A percentile compares a stretch with the other conserved stretches of the same genome.
These are phyloP conservation scores for Camellia lanceoleosa DNA, from an alignment of 148 eudicot genomes.

Conservation along the genomic window DNA sequence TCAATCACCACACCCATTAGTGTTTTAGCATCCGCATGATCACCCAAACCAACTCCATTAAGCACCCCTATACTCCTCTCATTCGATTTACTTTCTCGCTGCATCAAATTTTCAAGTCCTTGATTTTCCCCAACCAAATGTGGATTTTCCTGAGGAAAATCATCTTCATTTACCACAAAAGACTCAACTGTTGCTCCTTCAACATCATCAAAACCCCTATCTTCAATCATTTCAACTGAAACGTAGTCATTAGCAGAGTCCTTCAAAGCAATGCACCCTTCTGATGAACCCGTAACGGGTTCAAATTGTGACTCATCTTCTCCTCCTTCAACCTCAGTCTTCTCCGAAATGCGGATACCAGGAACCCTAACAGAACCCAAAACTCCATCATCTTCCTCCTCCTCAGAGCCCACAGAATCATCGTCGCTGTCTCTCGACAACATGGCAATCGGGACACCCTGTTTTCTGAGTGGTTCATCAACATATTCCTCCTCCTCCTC, in stretches of 20 bases:
- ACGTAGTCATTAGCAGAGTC: neutral
- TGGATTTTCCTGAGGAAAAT: neutral
- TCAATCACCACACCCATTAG: neutral
- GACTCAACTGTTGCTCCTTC: slow-evolving; percentile 9
- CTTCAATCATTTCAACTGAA: slow-evolving; percentile 11
- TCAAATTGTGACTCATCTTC: slow-evolving; percentile 18
- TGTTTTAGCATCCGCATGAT: neutral
- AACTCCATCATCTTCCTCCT: slow-evolving; percentile 25
- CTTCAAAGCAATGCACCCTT: slow-evolving; percentile 1
- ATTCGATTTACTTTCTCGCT: neutral
- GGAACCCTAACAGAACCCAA: slow-evolving; percentile 28
- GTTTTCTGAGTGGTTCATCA: neutral
- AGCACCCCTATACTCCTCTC: neutral
- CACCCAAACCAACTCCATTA: slow-evolving; percentile 7
- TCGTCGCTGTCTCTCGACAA: slow-evolving; percentile 42
- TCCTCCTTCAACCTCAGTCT: slow-evolving; percentile 21
- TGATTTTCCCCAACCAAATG: slow-evolving; percentile 16
- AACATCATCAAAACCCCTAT: slow-evolving; percentile 5
- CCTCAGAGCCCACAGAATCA: slow-evolving; percentile 28
- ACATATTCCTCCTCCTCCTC: neutral
- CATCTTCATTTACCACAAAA: slow-evolving; percentile 11
- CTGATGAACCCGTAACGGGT: slow-evolving; percentile 9
- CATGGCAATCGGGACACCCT: slow-evolving; percentile 33
- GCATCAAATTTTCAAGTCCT: slow-evolving; percentile 10
- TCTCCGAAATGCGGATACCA: slow-evolving; percentile 17